These are phyloP conservation scores for Alectoria sarmentosa DNA, from an alignment of 495 filamentous ascomycete genomes.

Conservation along the genomic window DNA sequence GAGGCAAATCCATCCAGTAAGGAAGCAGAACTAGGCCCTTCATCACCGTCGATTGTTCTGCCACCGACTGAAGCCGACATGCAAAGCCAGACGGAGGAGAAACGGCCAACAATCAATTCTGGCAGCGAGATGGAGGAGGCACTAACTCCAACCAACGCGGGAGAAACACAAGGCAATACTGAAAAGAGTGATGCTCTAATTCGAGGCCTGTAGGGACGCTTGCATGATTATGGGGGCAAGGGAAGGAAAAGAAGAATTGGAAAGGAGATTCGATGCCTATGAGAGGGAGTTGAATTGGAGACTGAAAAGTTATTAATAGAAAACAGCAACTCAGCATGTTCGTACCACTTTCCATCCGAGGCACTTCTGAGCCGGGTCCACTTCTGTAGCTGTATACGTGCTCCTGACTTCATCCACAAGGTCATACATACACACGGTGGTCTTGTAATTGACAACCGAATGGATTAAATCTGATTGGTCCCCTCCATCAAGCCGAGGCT, in stretches of 20 bases:
- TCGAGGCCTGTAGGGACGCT: background rate
- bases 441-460: background rate
- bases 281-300: background rate
- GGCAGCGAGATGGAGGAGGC: slow-evolving; percentile 19
- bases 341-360: background rate
- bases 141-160: slow-evolving; percentile 21
- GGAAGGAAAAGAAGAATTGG: background rate
- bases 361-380: background rate
- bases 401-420: background rate
- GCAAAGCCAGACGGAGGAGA: slow-evolving; percentile 26
- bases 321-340: background rate
- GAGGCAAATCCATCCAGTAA: background rate
- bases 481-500: background rate
- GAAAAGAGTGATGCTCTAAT: background rate
- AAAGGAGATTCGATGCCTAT: background rate
- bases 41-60: slow-evolving; percentile 3
- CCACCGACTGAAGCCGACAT: slow-evolving; percentile 14
- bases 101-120: slow-evolving; percentile 17
- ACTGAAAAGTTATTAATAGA: background rate
- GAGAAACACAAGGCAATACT: slow-evolving; percentile 14
- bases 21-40: slow-evolving; percentile 4
- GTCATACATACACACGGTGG: background rate
- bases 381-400: background rate
- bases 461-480: slow-evolving; percentile 7
- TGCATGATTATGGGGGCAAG: background rate